A percentile compares a stretch with the other conserved stretches of the same genome.
Conservation (phyloP, 345 rosid genomes). For the Eucalyptus virginea region DNA sequence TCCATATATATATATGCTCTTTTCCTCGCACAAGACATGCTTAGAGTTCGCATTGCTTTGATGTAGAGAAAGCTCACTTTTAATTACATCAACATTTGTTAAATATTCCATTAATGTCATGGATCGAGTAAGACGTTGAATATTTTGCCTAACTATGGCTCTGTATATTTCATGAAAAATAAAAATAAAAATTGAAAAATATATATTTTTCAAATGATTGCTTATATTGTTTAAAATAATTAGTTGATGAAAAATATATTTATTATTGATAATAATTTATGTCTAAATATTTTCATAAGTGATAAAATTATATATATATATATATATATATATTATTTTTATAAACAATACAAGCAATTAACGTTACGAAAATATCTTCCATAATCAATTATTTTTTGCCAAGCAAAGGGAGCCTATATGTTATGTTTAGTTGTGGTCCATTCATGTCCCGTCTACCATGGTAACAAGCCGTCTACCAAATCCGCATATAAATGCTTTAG, state of each 20-base stretch:
- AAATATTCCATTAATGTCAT: background rate
- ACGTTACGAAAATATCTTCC: rapidly evolving
- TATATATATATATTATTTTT: background rate
- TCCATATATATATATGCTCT: background rate
- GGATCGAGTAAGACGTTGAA: background rate
- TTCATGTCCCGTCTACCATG: background rate
- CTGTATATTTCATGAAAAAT: background rate
- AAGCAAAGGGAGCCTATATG: background rate
- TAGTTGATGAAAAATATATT: background rate
- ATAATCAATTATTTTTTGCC: background rate
- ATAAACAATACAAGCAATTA: background rate
- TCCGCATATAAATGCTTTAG: background rate
- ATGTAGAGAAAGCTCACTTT: background rate
- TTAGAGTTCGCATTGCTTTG: background rate
- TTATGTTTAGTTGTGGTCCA: background rate
- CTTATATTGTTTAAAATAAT: background rate
- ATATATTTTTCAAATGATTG: background rate
- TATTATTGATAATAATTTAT: background rate
- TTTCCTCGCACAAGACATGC: background rate
- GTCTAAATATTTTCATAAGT: background rate
- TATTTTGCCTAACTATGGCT: background rate
- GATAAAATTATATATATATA: background rate
- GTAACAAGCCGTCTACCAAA: background rate
- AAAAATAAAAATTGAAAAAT: background rate
- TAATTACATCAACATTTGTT: background rate